Percentiles rank a stretch among this genome's conserved stretches.
phyloP scores from a whole-genome alignment of 1,139 yeast genomes.

The Waltiozyma sp. region DNA sequence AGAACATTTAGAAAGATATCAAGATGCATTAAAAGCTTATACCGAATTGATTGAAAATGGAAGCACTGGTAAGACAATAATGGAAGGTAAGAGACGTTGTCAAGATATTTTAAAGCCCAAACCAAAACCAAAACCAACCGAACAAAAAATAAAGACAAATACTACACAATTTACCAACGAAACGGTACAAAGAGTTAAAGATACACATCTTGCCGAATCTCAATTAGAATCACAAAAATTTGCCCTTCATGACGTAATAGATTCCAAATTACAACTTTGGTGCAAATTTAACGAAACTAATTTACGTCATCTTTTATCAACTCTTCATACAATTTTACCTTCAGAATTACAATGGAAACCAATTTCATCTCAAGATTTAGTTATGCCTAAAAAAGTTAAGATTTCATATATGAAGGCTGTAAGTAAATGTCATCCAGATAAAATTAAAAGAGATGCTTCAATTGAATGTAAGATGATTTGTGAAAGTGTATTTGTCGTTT shows the following conservation, averaged over 20 bases:
- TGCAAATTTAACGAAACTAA: constrained; percentile 66
- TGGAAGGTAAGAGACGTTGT: constrained; percentile 82
- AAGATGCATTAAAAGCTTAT: constrained; percentile 53
- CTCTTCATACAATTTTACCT: constrained; percentile 56
- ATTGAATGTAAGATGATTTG: constrained; percentile 72
- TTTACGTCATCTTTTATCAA: constrained; percentile 59
- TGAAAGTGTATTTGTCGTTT: constrained; percentile 70
- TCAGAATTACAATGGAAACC: constrained; percentile 52
- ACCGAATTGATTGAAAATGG: constrained; percentile 56
- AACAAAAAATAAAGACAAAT: constrained; percentile 7
- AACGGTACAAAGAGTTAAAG: constrained; percentile 36
- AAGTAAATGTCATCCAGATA: constrained; percentile 90
- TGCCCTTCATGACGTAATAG: constrained; percentile 50
- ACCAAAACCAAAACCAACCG: constrained; percentile 20
- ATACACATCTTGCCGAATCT: constrained; percentile 37
- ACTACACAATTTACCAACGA: constrained; percentile 19
- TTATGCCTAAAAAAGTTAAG: constrained; percentile 86
- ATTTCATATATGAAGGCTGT: constrained; percentile 86
- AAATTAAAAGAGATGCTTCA: constrained; percentile 43
- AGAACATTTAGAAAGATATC: constrained; percentile 65
- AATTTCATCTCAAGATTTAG: constrained; percentile 61
- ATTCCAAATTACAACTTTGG: constrained; percentile 39
- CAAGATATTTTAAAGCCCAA: constrained; percentile 49
- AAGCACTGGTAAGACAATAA: constrained; percentile 44
- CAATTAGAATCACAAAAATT: constrained; percentile 45